Evolutionary conservation across 352 stramenopile species (phyloP).

Genomic region (Pythium vanterpoolii): DNA sequence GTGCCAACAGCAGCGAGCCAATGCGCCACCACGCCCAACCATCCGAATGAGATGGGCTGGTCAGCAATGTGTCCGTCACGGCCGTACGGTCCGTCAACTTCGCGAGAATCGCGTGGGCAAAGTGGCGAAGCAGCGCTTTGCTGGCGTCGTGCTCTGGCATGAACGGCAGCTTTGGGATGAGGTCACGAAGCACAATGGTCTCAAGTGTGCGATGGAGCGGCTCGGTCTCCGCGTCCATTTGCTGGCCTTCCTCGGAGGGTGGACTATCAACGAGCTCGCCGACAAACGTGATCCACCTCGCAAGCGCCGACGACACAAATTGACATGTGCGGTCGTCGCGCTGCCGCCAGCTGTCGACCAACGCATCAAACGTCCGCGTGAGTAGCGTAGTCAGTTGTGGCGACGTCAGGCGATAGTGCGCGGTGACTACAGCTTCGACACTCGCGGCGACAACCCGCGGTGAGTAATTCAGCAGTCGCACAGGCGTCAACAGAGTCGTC

Average conservation of each 20-base stretch:
- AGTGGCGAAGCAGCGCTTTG: not conserved
- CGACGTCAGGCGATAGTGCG: not conserved
- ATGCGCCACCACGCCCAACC: conserved; percentile 7
- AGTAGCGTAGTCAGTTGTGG: conserved; percentile 6
- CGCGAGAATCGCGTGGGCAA: conserved; percentile 1
- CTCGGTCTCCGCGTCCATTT: not conserved
- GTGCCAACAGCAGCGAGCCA: conserved; percentile 1
- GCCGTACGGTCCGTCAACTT: not conserved
- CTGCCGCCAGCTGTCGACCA: not conserved
- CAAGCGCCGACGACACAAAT: not conserved
- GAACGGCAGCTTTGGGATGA: conserved; percentile 3
- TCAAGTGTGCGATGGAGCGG: not conserved
- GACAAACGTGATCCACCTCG: conserved; percentile 8
- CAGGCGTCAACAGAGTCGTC: not conserved
- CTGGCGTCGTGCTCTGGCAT: not conserved
- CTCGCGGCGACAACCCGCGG: not conserved
- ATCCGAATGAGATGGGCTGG: not conserved
- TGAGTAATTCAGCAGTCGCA: conserved; percentile 10
- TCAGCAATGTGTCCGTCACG: not conserved
- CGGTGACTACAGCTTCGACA: not conserved
- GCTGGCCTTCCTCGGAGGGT: not conserved
- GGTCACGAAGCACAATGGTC: not conserved
- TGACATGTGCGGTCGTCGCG: not conserved
- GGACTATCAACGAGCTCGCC: conserved; percentile 3
- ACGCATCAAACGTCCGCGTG: conserved; percentile 8